Conservation (phyloP, 2,329 filamentous ascomycete genomes). For the Pseudofabraea citricarpa region DNA sequence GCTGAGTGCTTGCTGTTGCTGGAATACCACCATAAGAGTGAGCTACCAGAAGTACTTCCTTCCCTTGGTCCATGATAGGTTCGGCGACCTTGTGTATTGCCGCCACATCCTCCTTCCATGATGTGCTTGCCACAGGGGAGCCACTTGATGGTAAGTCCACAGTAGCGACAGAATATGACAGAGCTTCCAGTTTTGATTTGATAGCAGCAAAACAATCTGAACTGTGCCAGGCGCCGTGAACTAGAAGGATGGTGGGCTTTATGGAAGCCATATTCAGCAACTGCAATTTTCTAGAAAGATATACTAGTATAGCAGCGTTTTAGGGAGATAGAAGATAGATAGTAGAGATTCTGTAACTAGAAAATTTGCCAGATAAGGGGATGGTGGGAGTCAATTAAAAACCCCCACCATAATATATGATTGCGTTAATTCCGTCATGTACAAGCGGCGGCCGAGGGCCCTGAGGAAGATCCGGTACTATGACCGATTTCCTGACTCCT, state of each 20-base stretch:
- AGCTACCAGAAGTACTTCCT: constrained; percentile 30
- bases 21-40: constrained; percentile 34
- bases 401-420: no score
- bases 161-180: constrained; percentile 5
- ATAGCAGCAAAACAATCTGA: constrained; percentile 5
- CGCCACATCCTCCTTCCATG: constrained; percentile 6
- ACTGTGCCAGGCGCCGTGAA: constrained; percentile 11
- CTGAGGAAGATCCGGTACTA: no score
- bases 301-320: not conserved
- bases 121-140: not conserved
- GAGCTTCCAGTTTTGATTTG: constrained; percentile 4
- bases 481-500: no score
- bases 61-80: constrained; percentile 6
- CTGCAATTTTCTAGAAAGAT: not conserved
- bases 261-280: not conserved
- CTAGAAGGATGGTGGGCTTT: constrained; percentile 9
- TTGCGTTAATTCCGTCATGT: no score
- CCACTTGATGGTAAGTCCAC: constrained; percentile 2
- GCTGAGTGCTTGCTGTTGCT: constrained; percentile 26
- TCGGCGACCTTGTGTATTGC: constrained; percentile 3
- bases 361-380: no score
- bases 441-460: no score
- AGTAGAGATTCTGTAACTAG: no score
- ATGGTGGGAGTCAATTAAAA: no score
- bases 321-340: not conserved